Percentiles rank a stretch among this genome's conserved stretches.
Evolutionary conservation across 495 filamentous ascomycete genomes (phyloP).

Genomic region (Talaromyces adpressus): DNA sequence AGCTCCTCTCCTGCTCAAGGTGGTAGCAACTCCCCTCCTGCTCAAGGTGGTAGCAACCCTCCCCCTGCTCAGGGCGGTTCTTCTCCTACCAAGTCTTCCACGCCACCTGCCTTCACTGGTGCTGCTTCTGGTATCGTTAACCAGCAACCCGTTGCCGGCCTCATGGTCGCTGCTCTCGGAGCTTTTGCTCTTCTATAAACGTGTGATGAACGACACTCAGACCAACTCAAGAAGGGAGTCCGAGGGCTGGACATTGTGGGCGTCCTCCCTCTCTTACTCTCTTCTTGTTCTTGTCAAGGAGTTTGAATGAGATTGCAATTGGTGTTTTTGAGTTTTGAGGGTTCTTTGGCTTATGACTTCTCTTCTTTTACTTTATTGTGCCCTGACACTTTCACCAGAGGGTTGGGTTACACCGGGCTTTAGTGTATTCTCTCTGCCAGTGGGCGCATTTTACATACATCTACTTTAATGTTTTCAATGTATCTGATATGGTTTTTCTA

Average conservation of each 20-base stretch:
- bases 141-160: constrained; percentile 9
- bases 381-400: neutral
- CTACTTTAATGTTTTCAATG: constrained; percentile 5
- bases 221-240: neutral
- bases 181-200: constrained; percentile 9
- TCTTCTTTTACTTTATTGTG: neutral
- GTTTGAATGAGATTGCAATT: neutral
- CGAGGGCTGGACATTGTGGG: neutral
- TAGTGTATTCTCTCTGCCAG: neutral
- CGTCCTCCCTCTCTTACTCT: neutral
- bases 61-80: neutral
- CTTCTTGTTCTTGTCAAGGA: neutral
- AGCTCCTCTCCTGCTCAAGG: neutral
- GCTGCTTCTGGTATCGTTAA: constrained; percentile 2
- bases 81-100: neutral
- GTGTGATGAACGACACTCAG: neutral
- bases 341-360: neutral
- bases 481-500: neutral
- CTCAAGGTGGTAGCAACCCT: neutral
- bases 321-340: neutral
- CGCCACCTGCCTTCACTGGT: constrained; percentile 1
- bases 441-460: neutral
- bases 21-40: neutral
- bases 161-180: constrained; percentile 9
- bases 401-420: neutral